Evolutionary conservation across 352 stramenopile species (phyloP).

Genomic region (Saprolegnia parasitica): DNA sequence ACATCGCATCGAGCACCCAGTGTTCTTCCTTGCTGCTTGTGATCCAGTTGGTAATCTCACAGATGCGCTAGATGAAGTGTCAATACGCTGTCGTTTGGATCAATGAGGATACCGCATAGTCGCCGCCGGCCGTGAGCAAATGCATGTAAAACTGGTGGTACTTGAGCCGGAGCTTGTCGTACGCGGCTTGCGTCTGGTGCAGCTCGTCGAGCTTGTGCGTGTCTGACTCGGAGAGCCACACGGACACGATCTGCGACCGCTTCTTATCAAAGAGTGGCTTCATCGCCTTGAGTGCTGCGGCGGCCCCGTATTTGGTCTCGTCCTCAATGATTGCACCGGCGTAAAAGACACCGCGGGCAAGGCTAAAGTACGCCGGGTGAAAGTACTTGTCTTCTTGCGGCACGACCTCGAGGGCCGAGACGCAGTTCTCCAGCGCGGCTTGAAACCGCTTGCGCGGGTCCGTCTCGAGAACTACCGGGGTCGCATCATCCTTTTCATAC

Average conservation of each 20-base stretch:
- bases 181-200: conserved; percentile 17
- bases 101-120: conserved; percentile 34
- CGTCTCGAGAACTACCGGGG: no score
- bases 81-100: not conserved
- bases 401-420: conserved; percentile 69
- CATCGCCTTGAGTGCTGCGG: conserved; percentile 45
- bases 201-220: conserved; percentile 26
- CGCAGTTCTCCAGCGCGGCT: conserved; percentile 40
- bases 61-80: conserved; percentile 35
- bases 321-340: conserved; percentile 37
- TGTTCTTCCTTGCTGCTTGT: conserved; percentile 78
- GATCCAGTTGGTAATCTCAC: conserved; percentile 66
- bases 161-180: conserved; percentile 45
- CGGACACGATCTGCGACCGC: conserved; percentile 50
- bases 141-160: conserved; percentile 66
- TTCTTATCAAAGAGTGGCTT: conserved; percentile 61
- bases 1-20: conserved; percentile 73
- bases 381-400: conserved; percentile 78
- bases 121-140: conserved; percentile 46
- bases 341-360: conserved; percentile 55
- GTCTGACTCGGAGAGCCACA: conserved; percentile 32
- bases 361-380: conserved; percentile 56
- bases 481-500: not conserved
- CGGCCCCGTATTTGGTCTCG: not conserved
- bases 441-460: not conserved